phyloP scores from a whole-genome alignment of 257 asterid genomes.

The Marsdenia floribunda region DNA sequence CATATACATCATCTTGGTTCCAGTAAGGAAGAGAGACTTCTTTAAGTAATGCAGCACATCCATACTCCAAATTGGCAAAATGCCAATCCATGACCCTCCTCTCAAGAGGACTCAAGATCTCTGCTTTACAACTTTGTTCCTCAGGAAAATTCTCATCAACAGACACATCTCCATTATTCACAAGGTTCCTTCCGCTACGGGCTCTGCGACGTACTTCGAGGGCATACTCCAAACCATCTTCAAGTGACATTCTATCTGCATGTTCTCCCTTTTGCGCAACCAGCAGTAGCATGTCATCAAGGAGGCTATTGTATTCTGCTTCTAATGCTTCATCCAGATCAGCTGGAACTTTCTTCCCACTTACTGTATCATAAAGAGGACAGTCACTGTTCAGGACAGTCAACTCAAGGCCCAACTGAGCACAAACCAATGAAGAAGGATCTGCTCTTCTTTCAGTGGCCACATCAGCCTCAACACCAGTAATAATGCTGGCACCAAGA shows the following conservation, averaged over 20 bases:
- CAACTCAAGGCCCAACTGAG: constrained; percentile 95
- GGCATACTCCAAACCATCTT: constrained; percentile 86
- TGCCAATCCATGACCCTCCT: constrained; percentile 99
- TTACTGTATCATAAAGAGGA: constrained; percentile 85
- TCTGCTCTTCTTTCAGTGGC: constrained; percentile 97
- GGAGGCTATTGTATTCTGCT: constrained; percentile 85
- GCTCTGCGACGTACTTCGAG: constrained; percentile 54
- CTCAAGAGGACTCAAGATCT: constrained; percentile 75
- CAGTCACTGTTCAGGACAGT: constrained; percentile 94
- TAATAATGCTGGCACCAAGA: constrained; percentile 99
- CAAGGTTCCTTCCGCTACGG: constrained; percentile 24
- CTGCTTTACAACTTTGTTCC: constrained; percentile 29
- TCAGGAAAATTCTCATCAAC: constrained; percentile 28
- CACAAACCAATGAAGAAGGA: constrained; percentile 91
- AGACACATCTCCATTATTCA: constrained; percentile 26
- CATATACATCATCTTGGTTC: constrained; percentile 95
- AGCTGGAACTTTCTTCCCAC: constrained; percentile 82
- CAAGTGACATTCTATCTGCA: constrained; percentile 88
- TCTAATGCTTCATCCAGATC: constrained; percentile 83
- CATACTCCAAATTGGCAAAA: constrained; percentile 96
- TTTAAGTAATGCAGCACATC: constrained; percentile 90
- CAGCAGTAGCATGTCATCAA: constrained; percentile 89
- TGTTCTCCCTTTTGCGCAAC: constrained; percentile 87
- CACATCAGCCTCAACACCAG: constrained; percentile 98
- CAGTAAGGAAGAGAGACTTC: constrained; percentile 95